A percentile compares a stretch with the other conserved stretches of the same genome.
Conservation (phyloP, 2,329 filamentous ascomycete species). For the Sporothrix pseudoabietina region DNA sequence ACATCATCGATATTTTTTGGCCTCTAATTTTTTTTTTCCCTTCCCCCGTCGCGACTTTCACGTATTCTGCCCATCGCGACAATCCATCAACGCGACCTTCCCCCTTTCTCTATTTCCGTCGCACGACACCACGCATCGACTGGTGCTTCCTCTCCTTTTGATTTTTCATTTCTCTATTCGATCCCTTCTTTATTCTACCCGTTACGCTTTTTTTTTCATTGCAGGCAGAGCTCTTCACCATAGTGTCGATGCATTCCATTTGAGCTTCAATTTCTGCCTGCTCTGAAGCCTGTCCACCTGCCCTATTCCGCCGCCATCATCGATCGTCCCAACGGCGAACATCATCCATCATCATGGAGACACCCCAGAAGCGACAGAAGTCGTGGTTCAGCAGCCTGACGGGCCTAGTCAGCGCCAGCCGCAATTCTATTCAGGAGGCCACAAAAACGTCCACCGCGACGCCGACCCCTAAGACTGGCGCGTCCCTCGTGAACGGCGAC, state of each 20-base stretch:
- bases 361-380: conserved; percentile 32
- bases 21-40: conserved; percentile 27
- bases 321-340: conserved; percentile 1
- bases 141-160: conserved; percentile 24
- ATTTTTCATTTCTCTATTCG: background rate
- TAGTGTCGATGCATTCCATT: conserved; percentile 29
- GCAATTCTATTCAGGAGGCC: conserved; percentile 22
- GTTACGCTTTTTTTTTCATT: conserved; percentile 16
- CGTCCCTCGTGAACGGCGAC: conserved; percentile 18
- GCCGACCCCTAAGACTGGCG: background rate
- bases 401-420: conserved; percentile 31
- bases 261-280: conserved; percentile 22
- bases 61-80: conserved; percentile 29
- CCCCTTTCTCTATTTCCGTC: background rate
- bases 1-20: conserved; percentile 31
- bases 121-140: conserved; percentile 22
- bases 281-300: conserved; percentile 24
- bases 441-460: conserved; percentile 6
- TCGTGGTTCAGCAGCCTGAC: conserved; percentile 35
- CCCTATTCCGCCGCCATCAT: conserved; percentile 20
- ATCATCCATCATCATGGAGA: conserved; percentile 31
- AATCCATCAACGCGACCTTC: conserved; percentile 30
- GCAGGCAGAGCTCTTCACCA: background rate
- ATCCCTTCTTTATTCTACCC: background rate
- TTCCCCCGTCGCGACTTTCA: conserved; percentile 28